Evolutionary conservation across 768 basidiomycete species (phyloP).

Genomic region (Neoboletus magnificus): DNA sequence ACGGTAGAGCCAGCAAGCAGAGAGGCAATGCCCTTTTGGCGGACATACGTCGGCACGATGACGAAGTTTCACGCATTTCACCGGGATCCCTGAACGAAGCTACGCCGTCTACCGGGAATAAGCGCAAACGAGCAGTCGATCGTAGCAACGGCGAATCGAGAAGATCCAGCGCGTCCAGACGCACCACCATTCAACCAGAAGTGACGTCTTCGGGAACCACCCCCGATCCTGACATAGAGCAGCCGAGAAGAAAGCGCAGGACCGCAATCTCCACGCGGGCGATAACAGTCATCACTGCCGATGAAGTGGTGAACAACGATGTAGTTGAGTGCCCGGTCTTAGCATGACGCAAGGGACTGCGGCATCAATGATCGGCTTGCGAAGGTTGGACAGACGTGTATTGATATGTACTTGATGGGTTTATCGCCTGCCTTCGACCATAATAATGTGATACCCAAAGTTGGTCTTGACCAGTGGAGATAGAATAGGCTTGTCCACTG

Average conservation of each 20-base stretch:
- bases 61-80: conserved; percentile 32
- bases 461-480: conserved; percentile 79
- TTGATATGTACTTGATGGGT: conserved; percentile 17
- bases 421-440: conserved; percentile 81
- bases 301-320: conserved; percentile 34
- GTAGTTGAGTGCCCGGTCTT: conserved; percentile 27
- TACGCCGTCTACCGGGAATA: conserved; percentile 29
- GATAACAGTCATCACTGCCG: conserved; percentile 28
- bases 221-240: conserved; percentile 70
- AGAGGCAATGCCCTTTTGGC: conserved; percentile 79
- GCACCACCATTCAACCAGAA: conserved; percentile 45
- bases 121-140: conserved; percentile 40
- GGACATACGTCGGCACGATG: conserved; percentile 79
- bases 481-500: conserved; percentile 71
- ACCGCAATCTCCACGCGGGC: conserved; percentile 30
- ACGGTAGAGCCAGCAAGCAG: conserved; percentile 61
- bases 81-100: conserved; percentile 22
- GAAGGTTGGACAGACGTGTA: conserved; percentile 15
- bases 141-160: conserved; percentile 33
- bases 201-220: conserved; percentile 45
- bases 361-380: not conserved
- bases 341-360: conserved; percentile 11
- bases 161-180: conserved; percentile 36
- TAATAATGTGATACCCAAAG: conserved; percentile 86
- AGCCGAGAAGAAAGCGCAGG: conserved; percentile 41